Conservation (phyloP, 2,329 filamentous ascomycete species). For the Helotiales sp. region DNA sequence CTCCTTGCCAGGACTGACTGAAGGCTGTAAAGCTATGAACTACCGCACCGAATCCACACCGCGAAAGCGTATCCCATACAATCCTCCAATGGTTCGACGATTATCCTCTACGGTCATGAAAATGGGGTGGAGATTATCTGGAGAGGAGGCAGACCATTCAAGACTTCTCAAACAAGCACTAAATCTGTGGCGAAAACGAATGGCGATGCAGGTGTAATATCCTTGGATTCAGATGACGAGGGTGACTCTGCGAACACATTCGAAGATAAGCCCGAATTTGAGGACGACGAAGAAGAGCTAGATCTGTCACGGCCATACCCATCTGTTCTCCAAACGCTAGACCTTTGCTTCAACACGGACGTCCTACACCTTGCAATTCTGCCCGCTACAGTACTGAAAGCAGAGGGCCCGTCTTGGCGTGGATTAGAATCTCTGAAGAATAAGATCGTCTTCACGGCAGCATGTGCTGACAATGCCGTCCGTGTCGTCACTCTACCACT, state of each 20-base stretch:
- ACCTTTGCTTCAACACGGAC: slow-evolving; percentile 58
- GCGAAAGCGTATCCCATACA: slow-evolving; percentile 61
- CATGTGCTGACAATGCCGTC: slow-evolving; percentile 57
- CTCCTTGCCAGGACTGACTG: not conserved
- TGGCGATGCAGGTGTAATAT: slow-evolving; percentile 56
- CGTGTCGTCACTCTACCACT: slow-evolving; percentile 60
- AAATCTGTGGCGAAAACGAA: slow-evolving; percentile 47
- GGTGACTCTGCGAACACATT: slow-evolving; percentile 39
- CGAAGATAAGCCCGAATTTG: slow-evolving; percentile 59
- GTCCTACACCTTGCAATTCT: slow-evolving; percentile 57
- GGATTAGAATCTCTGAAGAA: slow-evolving; percentile 49
- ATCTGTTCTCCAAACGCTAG: slow-evolving; percentile 59
- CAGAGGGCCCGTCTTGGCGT: slow-evolving; percentile 50
- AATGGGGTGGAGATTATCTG: slow-evolving; percentile 62
- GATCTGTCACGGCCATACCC: slow-evolving; percentile 44
- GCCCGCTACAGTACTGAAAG: slow-evolving; percentile 48
- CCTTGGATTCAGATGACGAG: slow-evolving; percentile 65
- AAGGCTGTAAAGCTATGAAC: slow-evolving; percentile 52
- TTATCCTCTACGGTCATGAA: slow-evolving; percentile 64
- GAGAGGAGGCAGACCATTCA: slow-evolving; percentile 63
- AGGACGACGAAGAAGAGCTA: slow-evolving; percentile 47
- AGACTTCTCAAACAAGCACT: slow-evolving; percentile 40
- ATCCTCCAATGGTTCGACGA: slow-evolving; percentile 62
- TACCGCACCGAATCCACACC: slow-evolving; percentile 57
- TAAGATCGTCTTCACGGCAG: slow-evolving; percentile 60